Evolutionary conservation across 371 early-diverging fungal species (phyloP), one percentile per base, ranked within the genome.

Genomic region (Chytridiales sp.): DNA sequence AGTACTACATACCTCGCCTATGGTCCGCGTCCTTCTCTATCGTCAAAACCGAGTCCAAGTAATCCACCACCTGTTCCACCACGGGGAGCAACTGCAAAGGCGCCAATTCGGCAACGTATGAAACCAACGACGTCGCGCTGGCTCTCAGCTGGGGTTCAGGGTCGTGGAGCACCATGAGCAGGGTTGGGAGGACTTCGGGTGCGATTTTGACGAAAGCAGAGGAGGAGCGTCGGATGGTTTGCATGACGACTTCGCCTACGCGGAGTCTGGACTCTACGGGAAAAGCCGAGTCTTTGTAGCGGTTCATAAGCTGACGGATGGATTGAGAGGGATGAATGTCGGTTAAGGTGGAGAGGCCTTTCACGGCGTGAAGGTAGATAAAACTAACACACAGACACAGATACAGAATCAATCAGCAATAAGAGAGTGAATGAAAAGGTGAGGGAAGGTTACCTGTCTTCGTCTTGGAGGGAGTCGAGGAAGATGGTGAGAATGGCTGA

Each of bases 321-420:
- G 91, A 87, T 32, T 73, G 67, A 35, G 78, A 73, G 29, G 90
- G 90, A 63, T 90, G 86, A 6, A 81, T 76, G 64, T 94, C 94
- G 4, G 91, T 87, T 39, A 92, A 69, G 0, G 92, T 83, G 2
- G 89, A 80, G 6, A 92, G 73, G 0, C 93, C 91, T 53, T 89
- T 89, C 65, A 93, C 82, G 3, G 93, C 93, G 68, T 94, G 93
- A 48, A 94, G 77, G 59, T 94, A 92, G 24, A 93, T 84, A 57
- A 87, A 94, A 64, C 89, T 89, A 60, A 53, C 31, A 47, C 32
- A 17, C 30, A 15, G 43, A 34, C n/a, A 29, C 41, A 4, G 41
- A 39, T 43, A 9, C 30, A 24, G 32, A 29, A 17, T 47, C 22
- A 2, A 26, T n/a, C n/a, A 47, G 35, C 29, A 48, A 30, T 24